Base-by-base conservation (phyloP, 2,329 filamentous ascomycete genomes). In the Hymenoscyphus salicellus region DNA sequence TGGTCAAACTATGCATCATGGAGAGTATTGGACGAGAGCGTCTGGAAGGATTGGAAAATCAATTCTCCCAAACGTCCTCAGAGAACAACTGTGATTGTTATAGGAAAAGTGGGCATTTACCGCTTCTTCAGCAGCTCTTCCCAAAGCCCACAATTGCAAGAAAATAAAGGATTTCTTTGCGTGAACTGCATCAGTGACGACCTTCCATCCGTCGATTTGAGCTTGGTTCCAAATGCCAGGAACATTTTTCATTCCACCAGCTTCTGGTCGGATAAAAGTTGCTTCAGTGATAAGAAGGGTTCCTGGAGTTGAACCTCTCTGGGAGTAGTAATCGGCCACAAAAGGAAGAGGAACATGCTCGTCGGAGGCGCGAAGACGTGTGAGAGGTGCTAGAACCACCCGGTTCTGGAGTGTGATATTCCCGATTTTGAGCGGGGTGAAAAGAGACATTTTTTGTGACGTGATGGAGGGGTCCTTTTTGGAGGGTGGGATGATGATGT, bases 111-210 rank as follows among this genome's bases (percentile, higher is more conserved):
- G 43, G 17, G 5, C 11, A 52, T 23, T 23, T 52, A 52, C 46
- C n/a, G 28, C 6, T 38, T 61, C 60, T 3, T 36, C 26, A 16
- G 61, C 55, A n/a, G 72, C 73, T 6, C 86, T 81, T 6, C 87
- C 86, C 0, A 86, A 75, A 0, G 81, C 82, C 80, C 86, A 89
- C 0, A 91, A 78, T 72, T 91, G 89, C 1, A 81, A 74, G 75
- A 80, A 89, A 60, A 90, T 86, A 72, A 80, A 85, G 20, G 80
- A 82, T 5, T 84, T 84, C 70, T 87, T 87, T 26, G 78, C 79
- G 73, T 91, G 89, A 0, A 91, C 86, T 0, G 83, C 84, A 30
- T 86, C 81, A 1, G 84, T 86, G 43, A 89, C 78, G 58, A 79
- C 76, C 66, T 82, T 84, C 86, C 86, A 89, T 0, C 78, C 82